Percentiles rank a stretch among this genome's conserved stretches.
Conservation (phyloP, 2,329 filamentous ascomycete genomes). For the Colletotrichum viniferum region DNA sequence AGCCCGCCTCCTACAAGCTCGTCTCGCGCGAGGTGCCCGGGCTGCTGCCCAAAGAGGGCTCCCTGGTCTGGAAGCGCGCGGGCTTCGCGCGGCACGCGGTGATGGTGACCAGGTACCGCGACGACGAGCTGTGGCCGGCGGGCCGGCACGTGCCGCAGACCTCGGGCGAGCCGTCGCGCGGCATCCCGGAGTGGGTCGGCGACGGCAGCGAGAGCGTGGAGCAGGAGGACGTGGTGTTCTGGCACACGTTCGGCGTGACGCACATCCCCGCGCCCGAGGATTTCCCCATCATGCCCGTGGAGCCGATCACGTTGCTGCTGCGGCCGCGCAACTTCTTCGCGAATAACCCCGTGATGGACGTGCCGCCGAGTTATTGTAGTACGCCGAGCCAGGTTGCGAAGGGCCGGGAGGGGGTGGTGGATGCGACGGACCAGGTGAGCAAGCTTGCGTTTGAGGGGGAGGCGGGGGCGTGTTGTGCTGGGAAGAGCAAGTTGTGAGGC, state of each 20-base stretch:
- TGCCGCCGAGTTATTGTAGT: conserved; percentile 75
- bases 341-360: conserved; percentile 79
- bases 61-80: conserved; percentile 87
- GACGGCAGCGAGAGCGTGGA: conserved; percentile 70
- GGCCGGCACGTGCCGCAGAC: conserved; percentile 89
- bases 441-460: conserved; percentile 33
- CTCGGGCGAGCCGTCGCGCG: conserved; percentile 75
- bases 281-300: conserved; percentile 89
- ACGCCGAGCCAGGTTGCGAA: conserved; percentile 72
- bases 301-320: conserved; percentile 82
- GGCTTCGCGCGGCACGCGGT: conserved; percentile 87
- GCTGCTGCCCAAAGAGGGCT: conserved; percentile 79
- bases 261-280: conserved; percentile 91
- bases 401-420: conserved; percentile 43
- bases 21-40: conserved; percentile 83
- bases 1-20: conserved; percentile 86
- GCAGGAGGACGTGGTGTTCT: conserved; percentile 86
- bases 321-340: conserved; percentile 84
- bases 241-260: conserved; percentile 92
- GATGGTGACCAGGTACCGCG: conserved; percentile 85
- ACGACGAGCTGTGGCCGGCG: conserved; percentile 83
- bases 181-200: conserved; percentile 78
- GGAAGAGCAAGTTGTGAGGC: conserved; percentile 16
- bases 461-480: background rate
- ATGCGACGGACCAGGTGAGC: conserved; percentile 53